Evolutionary conservation across 2,329 filamentous ascomycete genomes (phyloP).

Genomic region (Venturia pyrina): DNA sequence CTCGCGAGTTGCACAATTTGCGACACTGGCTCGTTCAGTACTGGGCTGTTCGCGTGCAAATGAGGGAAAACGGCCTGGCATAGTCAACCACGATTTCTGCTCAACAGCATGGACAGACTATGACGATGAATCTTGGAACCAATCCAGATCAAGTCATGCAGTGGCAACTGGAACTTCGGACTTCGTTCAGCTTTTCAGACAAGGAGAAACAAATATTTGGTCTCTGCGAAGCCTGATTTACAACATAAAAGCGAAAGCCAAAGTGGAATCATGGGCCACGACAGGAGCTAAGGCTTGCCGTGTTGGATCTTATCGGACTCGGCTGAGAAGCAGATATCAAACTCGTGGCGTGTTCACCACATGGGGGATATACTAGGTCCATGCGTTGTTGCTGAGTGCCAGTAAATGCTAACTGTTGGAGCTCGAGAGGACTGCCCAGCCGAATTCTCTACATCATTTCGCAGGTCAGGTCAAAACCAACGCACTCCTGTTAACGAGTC

Average conservation of each 20-base stretch:
- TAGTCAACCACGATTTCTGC: too few species aligned
- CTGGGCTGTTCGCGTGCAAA: neutral
- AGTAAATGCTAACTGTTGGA: neutral
- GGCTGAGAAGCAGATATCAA: neutral
- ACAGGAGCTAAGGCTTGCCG: neutral
- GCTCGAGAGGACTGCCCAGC: neutral
- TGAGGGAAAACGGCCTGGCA: neutral
- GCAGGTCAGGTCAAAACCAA: neutral
- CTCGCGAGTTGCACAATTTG: neutral
- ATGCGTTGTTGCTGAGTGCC: neutral
- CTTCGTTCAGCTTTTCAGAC: neutral
- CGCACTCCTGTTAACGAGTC: neutral
- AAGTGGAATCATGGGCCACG: neutral
- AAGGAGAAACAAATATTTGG: neutral
- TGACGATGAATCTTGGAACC: neutral
- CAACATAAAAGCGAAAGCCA: neutral
- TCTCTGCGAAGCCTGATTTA: neutral
- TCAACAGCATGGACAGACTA: neutral
- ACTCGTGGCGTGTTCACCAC: neutral
- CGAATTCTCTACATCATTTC: neutral
- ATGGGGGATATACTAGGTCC: neutral
- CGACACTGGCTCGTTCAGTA: neutral
- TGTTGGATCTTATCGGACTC: too few species aligned
- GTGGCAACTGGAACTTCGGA: neutral
- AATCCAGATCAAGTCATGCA: neutral